phyloP scores from a whole-genome alignment of 163 green algal species.

The Prototheca wickerhamii region DNA sequence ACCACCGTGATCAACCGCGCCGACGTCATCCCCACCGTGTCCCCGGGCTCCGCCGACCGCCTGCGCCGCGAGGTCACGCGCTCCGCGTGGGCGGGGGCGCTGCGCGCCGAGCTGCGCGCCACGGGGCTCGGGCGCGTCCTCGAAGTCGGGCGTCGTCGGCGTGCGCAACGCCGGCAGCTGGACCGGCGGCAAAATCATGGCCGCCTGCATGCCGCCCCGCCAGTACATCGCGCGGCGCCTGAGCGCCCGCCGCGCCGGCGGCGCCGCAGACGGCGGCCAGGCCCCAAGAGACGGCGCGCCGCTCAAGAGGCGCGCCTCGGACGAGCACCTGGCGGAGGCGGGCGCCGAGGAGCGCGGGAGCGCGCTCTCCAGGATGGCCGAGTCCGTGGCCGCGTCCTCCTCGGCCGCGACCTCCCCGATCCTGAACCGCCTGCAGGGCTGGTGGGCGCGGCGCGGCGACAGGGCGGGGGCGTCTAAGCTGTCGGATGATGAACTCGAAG shows the following conservation, averaged over 20 bases:
- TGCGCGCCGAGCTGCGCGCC: conserved; percentile 52
- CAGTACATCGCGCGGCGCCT: background rate
- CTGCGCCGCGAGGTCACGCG: conserved; percentile 57
- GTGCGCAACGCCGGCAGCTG: conserved; percentile 34
- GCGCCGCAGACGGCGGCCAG: background rate
- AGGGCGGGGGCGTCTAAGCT: too few relatives aligned
- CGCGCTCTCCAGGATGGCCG: too few relatives aligned
- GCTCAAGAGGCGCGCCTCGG: too few relatives aligned
- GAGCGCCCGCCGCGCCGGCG: background rate
- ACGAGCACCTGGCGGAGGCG: too few relatives aligned
- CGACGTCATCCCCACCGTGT: conserved; percentile 74
- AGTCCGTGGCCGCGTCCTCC: too few relatives aligned
- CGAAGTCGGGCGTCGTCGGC: conserved; percentile 30
- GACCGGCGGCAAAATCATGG: conserved; percentile 16
- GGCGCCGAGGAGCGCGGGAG: too few relatives aligned
- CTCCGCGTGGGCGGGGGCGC: conserved; percentile 59
- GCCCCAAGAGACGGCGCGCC: too few relatives aligned
- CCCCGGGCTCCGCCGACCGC: conserved; percentile 46
- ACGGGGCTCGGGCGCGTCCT: conserved; percentile 42
- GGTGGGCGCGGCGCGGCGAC: too few relatives aligned
- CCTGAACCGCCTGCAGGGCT: too few relatives aligned
- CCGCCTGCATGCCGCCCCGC: conserved; percentile 3
- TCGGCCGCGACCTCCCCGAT: too few relatives aligned
- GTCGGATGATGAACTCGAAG: too few relatives aligned
- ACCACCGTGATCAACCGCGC: conserved; percentile 68